Conservation (phyloP, 2,329 filamentous ascomycete species). For the Sclerotinia nivalis region DNA sequence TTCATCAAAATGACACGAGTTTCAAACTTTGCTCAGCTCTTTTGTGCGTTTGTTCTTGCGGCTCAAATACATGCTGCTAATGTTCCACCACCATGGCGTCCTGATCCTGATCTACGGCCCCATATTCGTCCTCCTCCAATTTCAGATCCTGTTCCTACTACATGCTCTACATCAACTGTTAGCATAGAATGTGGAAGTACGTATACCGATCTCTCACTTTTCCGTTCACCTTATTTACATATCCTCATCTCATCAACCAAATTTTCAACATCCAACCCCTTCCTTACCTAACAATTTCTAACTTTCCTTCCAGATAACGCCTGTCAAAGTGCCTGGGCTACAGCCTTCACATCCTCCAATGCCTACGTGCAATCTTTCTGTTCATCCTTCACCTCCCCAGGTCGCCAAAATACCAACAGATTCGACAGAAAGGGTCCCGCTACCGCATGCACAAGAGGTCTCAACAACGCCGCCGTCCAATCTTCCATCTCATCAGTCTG, state of each 20-base stretch:
- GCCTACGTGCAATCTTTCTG: not conserved
- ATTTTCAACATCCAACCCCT: too few species aligned
- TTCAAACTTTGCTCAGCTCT: not conserved
- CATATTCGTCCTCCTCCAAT: not conserved
- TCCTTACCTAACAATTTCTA: not conserved
- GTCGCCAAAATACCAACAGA: not conserved
- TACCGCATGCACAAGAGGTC: not conserved
- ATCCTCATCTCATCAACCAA: not conserved
- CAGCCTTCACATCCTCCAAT: conserved; percentile 4
- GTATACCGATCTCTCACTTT: not conserved
- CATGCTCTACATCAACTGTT: not conserved
- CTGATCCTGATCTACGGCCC: not conserved
- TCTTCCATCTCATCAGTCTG: conserved; percentile 14
- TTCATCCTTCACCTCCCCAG: not conserved
- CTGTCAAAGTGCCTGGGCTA: conserved; percentile 15
- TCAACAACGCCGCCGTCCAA: not conserved
- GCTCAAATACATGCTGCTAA: not conserved
- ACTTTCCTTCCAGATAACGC: not conserved
- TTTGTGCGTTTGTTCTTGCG: not conserved
- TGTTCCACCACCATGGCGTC: not conserved
- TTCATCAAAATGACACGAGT: conserved; percentile 2
- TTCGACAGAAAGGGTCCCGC: not conserved
- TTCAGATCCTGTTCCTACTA: not conserved
- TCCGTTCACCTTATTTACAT: not conserved
- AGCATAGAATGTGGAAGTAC: conserved; percentile 11